Base-by-base conservation (phyloP, 1,284 basidiomycete species). In the Cryptococcus sp. region DNA sequence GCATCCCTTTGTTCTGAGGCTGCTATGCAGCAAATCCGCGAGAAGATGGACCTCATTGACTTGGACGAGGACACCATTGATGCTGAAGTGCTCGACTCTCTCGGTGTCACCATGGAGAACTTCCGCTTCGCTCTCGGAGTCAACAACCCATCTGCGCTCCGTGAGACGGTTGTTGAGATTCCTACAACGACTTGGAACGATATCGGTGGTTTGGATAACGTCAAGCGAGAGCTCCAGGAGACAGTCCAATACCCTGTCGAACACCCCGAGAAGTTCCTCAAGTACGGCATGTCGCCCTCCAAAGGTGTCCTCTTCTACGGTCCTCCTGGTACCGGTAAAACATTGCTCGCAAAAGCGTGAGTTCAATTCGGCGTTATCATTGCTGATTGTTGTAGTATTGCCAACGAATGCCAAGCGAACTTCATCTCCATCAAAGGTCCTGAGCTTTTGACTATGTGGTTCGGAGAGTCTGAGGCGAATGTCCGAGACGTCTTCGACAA, bases 181-280 rank as follows among this genome's bases (percentile, higher is more conserved):
- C 90, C 90, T n/a, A 91, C 88, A 49, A 87, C 94, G 76, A 97
- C 90, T 54, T 99, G 95, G 95, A 89, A 93, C 85, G 95, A 99
- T 73, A 89, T 99, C 76, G 95, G 95, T 86, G 95, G 96, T 81
- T 87, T 99, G 80, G 95, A 96, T 64, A 45, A 45, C n/a, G 42
- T 45, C 88, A 99, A 99, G 84, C 88, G 88, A 81, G 95, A 99
- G 82, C 84, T 99, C 49, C 96, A 99, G 79, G 96, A 99, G 82
- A 99, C 96, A 11, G 95, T 99, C 0, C 94, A 97, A 75, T 99
- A 98, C 83, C 96, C 96, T 55, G 95, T 99, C 79, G 96, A 99
- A 81, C 96, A 99, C 77, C 96, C 96, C 64, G 96, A 99, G 79
- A 98, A 98, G 83, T 99, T 99, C 91, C 85, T 98, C 88, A 99